Evolutionary conservation across 768 basidiomycete species (phyloP), one percentile per base, ranked within the genome.

Genomic region (Termitomyces sp.): DNA sequence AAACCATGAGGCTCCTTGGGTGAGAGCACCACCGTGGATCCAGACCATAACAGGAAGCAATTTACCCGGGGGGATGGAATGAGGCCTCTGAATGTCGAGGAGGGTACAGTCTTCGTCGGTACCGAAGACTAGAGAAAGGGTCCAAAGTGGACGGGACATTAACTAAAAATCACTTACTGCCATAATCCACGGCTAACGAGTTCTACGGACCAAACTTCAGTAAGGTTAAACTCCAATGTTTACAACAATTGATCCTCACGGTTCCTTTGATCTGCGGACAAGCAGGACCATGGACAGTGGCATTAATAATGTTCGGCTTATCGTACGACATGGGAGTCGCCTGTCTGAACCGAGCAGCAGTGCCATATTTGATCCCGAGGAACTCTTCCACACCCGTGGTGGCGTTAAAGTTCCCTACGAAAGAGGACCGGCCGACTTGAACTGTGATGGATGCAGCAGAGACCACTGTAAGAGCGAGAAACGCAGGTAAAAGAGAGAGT

Each of bases 251-350:
- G 20, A 30, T 52, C 4, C 61, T 43, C 26, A 65, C 64, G 5
- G 62, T 63, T 56, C 64, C 64, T 32, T 59, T 58, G 42, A 65
- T 65, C 30, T 65, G 64, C 2, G 64, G 64, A 45, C 64, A 65
- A 10, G 62, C 60, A 14, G 60, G 59, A 13, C 55, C 62, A 47
- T 53, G 22, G 10, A 40, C 47, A 18, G 60, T 63, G 18, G 57
- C 62, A 32, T 61, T 59, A 14, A 65, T 53, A 2, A 33, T 46
- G 2, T 27, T 45, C 0, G 27, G n/a, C 2, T n/a, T 43, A 14
- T 20, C 24, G 42, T 65, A 65, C 12, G 62, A 59, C 8, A 56
- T 51, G 16, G 59, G 26, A 45, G 62, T 57, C 1, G 64, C 60
- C 22, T 57, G 62, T n/a, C 36, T 51, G 50, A 65, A 65, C 24